Percentiles rank a stretch among this genome's conserved stretches.
These are phyloP conservation scores for Pyricularia sp. DNA, from an alignment of 2,329 filamentous ascomycete genomes.

Conservation along the genomic window DNA sequence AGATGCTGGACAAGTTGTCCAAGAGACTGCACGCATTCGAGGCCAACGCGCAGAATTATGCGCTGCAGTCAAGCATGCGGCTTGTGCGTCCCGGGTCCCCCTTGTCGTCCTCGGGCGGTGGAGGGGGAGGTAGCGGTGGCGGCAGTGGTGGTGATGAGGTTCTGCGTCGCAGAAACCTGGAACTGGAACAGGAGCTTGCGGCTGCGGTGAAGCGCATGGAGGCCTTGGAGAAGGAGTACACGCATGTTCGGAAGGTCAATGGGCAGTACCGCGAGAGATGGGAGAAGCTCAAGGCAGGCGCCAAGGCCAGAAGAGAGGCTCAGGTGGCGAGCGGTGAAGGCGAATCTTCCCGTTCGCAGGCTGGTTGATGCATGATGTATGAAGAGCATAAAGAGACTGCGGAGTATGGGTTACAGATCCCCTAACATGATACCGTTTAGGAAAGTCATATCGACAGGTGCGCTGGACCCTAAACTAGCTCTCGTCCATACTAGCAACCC, in stretches of 20 bases:
- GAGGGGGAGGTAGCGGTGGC: constrained; percentile 14
- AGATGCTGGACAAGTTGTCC: constrained; percentile 76
- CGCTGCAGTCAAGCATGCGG: constrained; percentile 75
- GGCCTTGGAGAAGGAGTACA: constrained; percentile 53
- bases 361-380: not conserved
- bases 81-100: constrained; percentile 50
- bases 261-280: constrained; percentile 51
- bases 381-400: not conserved
- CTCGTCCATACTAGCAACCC: constrained; percentile 2
- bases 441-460: not conserved
- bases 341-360: not conserved
- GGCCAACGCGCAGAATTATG: constrained; percentile 79
- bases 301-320: constrained; percentile 43
- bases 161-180: constrained; percentile 41
- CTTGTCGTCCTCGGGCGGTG: constrained; percentile 18
- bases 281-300: constrained; percentile 52
- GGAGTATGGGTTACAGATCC: not conserved
- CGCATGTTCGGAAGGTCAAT: constrained; percentile 45
- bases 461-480: constrained; percentile 6
- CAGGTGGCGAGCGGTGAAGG: constrained; percentile 18
- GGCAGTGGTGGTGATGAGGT: constrained; percentile 28
- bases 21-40: constrained; percentile 90
- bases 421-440: not conserved
- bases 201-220: constrained; percentile 51
- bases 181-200: constrained; percentile 59